A percentile compares a stretch with the other conserved stretches of the same genome.
Conservation (phyloP, 2,329 filamentous ascomycete genomes). For the Sordariomycetes sp. region DNA sequence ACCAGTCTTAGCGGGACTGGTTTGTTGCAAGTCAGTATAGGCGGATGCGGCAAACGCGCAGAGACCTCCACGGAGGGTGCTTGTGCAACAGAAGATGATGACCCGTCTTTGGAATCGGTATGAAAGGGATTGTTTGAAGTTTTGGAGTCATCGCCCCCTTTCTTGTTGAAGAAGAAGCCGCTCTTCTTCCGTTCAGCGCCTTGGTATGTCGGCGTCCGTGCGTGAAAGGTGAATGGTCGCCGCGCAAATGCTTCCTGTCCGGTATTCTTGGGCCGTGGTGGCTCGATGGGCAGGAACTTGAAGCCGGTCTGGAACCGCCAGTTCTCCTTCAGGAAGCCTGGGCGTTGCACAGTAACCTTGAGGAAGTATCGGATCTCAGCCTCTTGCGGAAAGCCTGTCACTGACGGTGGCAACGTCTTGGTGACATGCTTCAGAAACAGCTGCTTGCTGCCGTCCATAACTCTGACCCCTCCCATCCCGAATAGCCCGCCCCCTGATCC, state of each 20-base stretch:
- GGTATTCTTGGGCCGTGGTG: constrained; percentile 58
- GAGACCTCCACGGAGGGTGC: constrained; percentile 67
- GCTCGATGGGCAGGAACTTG: constrained; percentile 89
- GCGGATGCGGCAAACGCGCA: constrained; percentile 75
- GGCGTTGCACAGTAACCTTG: constrained; percentile 90
- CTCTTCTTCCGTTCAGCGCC: constrained; percentile 40
- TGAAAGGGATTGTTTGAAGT: constrained; percentile 7
- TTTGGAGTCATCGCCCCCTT: constrained; percentile 15
- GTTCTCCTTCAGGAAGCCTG: constrained; percentile 84
- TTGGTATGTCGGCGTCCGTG: constrained; percentile 25
- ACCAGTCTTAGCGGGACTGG: constrained; percentile 74
- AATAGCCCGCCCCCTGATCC: constrained; percentile 33
- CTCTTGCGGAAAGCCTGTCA: constrained; percentile 77
- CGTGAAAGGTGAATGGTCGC: constrained; percentile 52
- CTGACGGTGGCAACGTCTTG: constrained; percentile 77
- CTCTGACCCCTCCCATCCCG: constrained; percentile 42
- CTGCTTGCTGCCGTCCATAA: constrained; percentile 56
- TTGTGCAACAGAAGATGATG: background rate
- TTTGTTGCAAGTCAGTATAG: constrained; percentile 83
- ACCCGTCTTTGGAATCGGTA: constrained; percentile 9
- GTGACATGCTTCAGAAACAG: constrained; percentile 64
- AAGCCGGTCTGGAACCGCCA: constrained; percentile 61
- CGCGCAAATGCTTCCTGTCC: constrained; percentile 79
- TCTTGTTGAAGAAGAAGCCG: constrained; percentile 48
- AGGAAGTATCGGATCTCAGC: constrained; percentile 91